Evolutionary conservation across 2,329 filamentous ascomycete genomes (phyloP), one percentile per base, ranked within the genome.

Genomic region (Pestalotiopsis sp.): DNA sequence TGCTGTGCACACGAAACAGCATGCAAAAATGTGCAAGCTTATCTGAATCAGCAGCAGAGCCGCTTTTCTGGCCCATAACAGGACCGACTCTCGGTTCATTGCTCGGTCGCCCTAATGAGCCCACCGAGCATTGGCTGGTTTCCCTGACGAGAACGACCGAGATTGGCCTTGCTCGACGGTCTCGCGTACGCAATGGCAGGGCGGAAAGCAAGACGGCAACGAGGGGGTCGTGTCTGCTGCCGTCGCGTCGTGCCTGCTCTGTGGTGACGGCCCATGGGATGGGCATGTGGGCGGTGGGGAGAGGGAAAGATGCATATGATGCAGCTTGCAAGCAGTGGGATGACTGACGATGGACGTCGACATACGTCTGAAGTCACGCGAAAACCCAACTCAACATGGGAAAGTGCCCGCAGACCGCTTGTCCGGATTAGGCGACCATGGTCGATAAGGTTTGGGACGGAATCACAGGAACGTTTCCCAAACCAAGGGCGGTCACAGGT

Each of bases 71-170:
- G 27, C 65, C 68, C 68, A 69, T 69, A 69, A 69, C 68, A 69
- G 68, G 68, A 69, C 68, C 68, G 68, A 69, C 23, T 67, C 52
- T 69, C 68, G 68, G 68, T 69, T 64, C 60, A 65, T 69, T 67
- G 23, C 65, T 69, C 68, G 68, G 68, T 31, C 64, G 58, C 20
- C 68, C 68, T 67, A 67, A 57, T 20, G 27, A 64, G 23, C 31
- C 68, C 59, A 38, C 31, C 25, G 57, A 20, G 31, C 61, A 45
- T 41, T 63, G 49, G 58, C 52, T 36, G 45, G 45, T 64, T 66
- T 66, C 52, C 56, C 39, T 60, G 64, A 20, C n/a, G 52, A 59
- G 56, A 66, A 66, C 64, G 64, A 31, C 64, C 64, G 64, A 66
- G 64, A 66, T 66, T 66, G 45, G 23, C 27, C 23, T 25, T 64